Evolutionary conservation across 768 basidiomycete genomes (phyloP).

Genomic region (Boletales sp.): DNA sequence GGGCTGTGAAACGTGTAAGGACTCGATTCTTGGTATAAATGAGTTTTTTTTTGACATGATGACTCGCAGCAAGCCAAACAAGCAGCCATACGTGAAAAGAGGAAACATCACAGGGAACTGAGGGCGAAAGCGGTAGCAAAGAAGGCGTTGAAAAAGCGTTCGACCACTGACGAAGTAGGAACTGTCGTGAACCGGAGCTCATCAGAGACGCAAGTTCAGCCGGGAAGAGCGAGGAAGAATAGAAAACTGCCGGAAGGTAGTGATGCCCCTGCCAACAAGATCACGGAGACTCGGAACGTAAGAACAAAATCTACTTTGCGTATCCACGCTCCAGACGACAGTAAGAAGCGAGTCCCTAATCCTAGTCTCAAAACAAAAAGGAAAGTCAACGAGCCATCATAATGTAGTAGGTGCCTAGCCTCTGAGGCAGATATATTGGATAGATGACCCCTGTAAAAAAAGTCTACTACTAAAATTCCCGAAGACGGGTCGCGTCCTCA

Average conservation of each 20-base stretch:
- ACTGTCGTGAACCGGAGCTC: background rate
- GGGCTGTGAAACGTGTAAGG: constrained; percentile 61
- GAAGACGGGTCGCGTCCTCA: background rate
- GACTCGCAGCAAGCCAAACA: constrained; percentile 44
- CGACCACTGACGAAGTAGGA: background rate
- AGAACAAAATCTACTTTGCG: constrained; percentile 1
- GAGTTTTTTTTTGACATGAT: background rate
- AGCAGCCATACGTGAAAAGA: constrained; percentile 42
- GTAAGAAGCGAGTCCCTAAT: constrained; percentile 2
- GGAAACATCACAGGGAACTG: constrained; percentile 45
- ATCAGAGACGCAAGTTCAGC: background rate
- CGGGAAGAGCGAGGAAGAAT: constrained; percentile 13
- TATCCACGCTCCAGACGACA: background rate
- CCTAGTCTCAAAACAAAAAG: background rate
- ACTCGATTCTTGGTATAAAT: background rate
- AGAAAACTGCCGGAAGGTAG: constrained; percentile 7
- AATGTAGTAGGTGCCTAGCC: background rate
- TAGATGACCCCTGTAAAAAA: constrained; percentile 8
- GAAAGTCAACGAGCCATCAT: constrained; percentile 5
- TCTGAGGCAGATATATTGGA: constrained; percentile 2
- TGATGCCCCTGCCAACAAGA: background rate
- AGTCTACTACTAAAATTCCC: constrained; percentile 1
- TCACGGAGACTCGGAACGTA: background rate
- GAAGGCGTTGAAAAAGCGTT: constrained; percentile 11
- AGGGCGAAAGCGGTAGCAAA: constrained; percentile 41